Conservation (phyloP, 257 asterid genomes). For the Dorcoceras hygrometricum region DNA sequence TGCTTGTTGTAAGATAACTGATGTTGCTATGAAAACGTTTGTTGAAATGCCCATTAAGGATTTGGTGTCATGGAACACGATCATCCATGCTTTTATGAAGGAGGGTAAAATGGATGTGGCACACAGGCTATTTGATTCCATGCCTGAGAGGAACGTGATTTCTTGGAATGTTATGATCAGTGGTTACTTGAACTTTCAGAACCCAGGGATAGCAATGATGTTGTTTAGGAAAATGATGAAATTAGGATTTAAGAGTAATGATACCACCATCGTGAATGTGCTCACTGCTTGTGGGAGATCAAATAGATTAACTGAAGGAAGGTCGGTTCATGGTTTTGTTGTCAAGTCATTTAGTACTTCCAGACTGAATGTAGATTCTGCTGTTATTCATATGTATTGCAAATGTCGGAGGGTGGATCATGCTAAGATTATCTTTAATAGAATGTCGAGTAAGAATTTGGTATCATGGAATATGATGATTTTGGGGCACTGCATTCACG, state of each 20-base stretch:
- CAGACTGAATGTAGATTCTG: conserved; percentile 49
- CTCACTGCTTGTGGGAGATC: conserved; percentile 74
- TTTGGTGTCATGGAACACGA: conserved; percentile 59
- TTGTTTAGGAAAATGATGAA: conserved; percentile 57
- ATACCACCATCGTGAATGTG: conserved; percentile 45
- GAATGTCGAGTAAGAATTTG: conserved; percentile 44
- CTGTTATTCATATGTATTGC: conserved; percentile 60
- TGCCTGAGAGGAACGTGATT: conserved; percentile 51
- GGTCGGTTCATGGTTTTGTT: conserved; percentile 59
- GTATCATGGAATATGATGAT: conserved; percentile 67
- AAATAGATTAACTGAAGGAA: conserved; percentile 65
- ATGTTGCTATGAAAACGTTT: conserved; percentile 36
- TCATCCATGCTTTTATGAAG: conserved; percentile 45
- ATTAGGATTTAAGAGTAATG: conserved; percentile 33
- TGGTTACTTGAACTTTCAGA: conserved; percentile 54
- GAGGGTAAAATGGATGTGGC: conserved; percentile 53
- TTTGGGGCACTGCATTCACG: conserved; percentile 66
- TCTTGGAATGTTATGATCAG: conserved; percentile 64
- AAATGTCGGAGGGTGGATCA: conserved; percentile 56
- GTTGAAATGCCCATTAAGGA: conserved; percentile 51
- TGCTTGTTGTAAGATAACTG: conserved; percentile 43
- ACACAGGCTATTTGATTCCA: conserved; percentile 53
- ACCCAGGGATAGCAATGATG: conserved; percentile 56
- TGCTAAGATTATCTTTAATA: conserved; percentile 45
- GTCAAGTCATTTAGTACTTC: conserved; percentile 30